phyloP scores from a whole-genome alignment of 345 rosid species.

The Geranium brycei region DNA sequence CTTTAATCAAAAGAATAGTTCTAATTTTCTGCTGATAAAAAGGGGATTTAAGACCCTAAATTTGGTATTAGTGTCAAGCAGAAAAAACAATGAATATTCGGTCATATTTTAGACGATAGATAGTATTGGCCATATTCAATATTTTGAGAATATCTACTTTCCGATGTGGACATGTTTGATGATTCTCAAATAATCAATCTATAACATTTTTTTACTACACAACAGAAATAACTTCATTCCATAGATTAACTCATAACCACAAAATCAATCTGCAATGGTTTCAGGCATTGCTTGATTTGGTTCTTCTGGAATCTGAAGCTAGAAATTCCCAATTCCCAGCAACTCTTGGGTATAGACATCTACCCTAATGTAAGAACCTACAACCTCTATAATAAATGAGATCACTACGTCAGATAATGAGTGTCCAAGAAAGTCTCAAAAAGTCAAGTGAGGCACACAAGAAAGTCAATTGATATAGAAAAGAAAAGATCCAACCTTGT shows the following conservation, averaged over 20 bases:
- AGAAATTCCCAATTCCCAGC: neutral
- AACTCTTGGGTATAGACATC: neutral
- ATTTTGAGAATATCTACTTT: neutral
- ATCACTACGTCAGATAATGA: neutral
- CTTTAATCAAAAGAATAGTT: neutral
- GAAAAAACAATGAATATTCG: neutral
- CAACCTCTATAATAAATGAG: neutral
- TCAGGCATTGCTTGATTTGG: neutral
- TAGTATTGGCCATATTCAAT: neutral
- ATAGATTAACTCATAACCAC: neutral
- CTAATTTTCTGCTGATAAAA: neutral
- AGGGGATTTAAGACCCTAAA: neutral
- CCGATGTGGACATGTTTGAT: neutral
- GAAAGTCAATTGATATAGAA: neutral
- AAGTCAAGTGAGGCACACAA: neutral
- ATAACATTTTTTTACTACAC: neutral
- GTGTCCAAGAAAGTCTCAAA: neutral
- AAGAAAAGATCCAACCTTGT: slow-evolving; percentile 41
- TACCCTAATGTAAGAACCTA: neutral
- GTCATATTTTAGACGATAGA: neutral
- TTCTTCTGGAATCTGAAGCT: too few species aligned
- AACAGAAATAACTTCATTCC: neutral
- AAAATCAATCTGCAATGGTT: neutral
- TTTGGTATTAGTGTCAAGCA: neutral
- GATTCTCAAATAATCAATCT: neutral